phyloP scores from a whole-genome alignment of 805 yeast species.

The Kazachstania bromeliacearum region DNA sequence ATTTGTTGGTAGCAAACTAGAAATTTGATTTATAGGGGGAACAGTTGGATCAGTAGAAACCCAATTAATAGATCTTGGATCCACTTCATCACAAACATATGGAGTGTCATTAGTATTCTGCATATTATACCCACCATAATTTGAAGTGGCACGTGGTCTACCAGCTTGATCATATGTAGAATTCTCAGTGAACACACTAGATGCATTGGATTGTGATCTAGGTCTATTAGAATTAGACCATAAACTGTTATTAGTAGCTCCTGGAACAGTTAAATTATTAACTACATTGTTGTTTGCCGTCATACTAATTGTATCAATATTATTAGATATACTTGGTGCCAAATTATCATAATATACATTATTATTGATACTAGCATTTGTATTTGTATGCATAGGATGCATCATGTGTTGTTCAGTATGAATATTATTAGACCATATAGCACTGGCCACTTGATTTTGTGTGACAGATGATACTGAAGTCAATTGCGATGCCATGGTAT shows the following conservation, averaged over 20 bases:
- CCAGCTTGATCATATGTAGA: slow-evolving; percentile 16
- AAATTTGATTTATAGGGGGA: slow-evolving; percentile 66
- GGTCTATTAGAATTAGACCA: slow-evolving; percentile 12
- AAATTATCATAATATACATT: slow-evolving; percentile 18
- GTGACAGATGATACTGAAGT: slow-evolving; percentile 25
- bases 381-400: slow-evolving; percentile 18
- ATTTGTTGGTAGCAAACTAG: slow-evolving; percentile 63
- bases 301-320: too few relatives aligned
- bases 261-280: slow-evolving; percentile 6
- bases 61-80: slow-evolving; percentile 48
- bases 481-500: slow-evolving; percentile 29
- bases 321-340: slow-evolving; percentile 5
- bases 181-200: slow-evolving; percentile 28
- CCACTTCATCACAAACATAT: slow-evolving; percentile 46
- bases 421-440: slow-evolving; percentile 21
- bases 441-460: slow-evolving; percentile 12
- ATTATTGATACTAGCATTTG: slow-evolving; percentile 11
- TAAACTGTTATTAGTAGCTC: slow-evolving; percentile 1
- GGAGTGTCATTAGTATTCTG: slow-evolving; percentile 12
- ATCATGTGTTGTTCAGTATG: slow-evolving; percentile 9
- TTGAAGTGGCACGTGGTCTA: slow-evolving; percentile 17
- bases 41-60: slow-evolving; percentile 64
- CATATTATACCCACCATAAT: slow-evolving; percentile 6
- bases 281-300: neutral
- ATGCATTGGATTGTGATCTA: slow-evolving; percentile 27